Evolutionary conservation across 805 yeast species (phyloP).

Genomic region (Yamadazyma endophytica): DNA sequence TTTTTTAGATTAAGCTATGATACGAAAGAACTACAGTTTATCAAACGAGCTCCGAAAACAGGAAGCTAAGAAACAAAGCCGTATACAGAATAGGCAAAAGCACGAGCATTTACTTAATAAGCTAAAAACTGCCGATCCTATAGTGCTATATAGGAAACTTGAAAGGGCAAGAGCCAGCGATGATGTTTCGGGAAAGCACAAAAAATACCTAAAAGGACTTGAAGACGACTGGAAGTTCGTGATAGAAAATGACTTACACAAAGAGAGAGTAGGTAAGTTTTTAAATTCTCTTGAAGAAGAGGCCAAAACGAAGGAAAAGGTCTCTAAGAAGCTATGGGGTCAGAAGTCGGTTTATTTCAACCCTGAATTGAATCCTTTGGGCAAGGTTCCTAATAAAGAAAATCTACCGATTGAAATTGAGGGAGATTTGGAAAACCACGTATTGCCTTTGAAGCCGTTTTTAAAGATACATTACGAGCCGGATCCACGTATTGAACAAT

Average conservation of each 20-base stretch:
- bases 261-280: slow-evolving; percentile 22
- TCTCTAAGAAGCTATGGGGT: slow-evolving; percentile 35
- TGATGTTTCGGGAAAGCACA: slow-evolving; percentile 14
- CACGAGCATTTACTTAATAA: slow-evolving; percentile 20
- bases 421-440: slow-evolving; percentile 19
- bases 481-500: slow-evolving; percentile 26
- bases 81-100: slow-evolving; percentile 35
- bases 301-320: slow-evolving; percentile 12
- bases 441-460: slow-evolving; percentile 24
- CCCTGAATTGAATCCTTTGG: slow-evolving; percentile 62
- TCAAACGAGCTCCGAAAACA: slow-evolving; percentile 34
- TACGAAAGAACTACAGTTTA: slow-evolving; percentile 28
- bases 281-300: slow-evolving; percentile 16
- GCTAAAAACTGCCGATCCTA: slow-evolving; percentile 30
- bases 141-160: slow-evolving; percentile 27
- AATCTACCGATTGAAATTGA: slow-evolving; percentile 4
- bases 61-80: slow-evolving; percentile 31
- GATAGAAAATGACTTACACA: slow-evolving; percentile 28
- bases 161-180: slow-evolving; percentile 19
- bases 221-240: slow-evolving; percentile 40
- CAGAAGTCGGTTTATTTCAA: slow-evolving; percentile 54
- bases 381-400: slow-evolving; percentile 43
- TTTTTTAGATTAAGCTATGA: slow-evolving; percentile 19
- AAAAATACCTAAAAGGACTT: slow-evolving; percentile 20
- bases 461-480: slow-evolving; percentile 12